Evolutionary conservation across 208 protist genomes (phyloP).

Genomic region (Wallacemonas sp.): DNA sequence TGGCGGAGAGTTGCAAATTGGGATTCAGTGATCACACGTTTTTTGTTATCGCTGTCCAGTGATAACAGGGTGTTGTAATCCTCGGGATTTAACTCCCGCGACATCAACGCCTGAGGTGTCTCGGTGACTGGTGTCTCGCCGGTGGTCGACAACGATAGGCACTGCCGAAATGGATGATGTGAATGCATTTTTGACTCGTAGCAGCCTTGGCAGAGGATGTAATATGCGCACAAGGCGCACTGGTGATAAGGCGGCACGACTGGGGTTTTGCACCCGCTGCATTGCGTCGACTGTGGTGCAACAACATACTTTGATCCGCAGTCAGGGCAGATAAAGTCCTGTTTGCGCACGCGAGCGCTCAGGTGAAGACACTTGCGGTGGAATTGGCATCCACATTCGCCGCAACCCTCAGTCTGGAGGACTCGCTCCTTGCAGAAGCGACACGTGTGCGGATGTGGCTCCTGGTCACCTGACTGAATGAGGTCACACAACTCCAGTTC

Average conservation of each 20-base stretch:
- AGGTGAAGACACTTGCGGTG: conserved; percentile 28
- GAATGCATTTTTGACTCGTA: not conserved
- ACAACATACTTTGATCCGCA: not conserved
- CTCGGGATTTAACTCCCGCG: conserved; percentile 71
- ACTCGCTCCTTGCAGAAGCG: conserved; percentile 31
- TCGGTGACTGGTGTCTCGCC: not conserved
- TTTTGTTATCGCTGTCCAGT: conserved; percentile 41
- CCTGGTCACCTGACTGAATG: conserved; percentile 16
- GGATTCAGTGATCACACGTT: conserved; percentile 22
- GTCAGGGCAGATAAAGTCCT: not conserved
- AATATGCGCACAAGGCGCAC: not conserved
- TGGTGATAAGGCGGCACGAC: conserved; percentile 45
- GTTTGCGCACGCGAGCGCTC: conserved; percentile 1
- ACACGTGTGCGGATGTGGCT: conserved; percentile 17
- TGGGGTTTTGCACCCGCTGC: conserved; percentile 25
- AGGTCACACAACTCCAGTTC: conserved; percentile 58
- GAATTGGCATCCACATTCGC: conserved; percentile 20
- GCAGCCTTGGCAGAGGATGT: not conserved
- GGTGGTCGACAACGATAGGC: conserved; percentile 15
- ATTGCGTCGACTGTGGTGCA: not conserved
- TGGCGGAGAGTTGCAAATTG: conserved; percentile 30
- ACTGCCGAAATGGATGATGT: conserved; percentile 20
- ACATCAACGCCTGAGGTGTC: not conserved
- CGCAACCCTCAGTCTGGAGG: not conserved
- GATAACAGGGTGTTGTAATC: conserved; percentile 73